Base-by-base conservation (phyloP, 129 eudicot species). In the Artemisia annua region DNA sequence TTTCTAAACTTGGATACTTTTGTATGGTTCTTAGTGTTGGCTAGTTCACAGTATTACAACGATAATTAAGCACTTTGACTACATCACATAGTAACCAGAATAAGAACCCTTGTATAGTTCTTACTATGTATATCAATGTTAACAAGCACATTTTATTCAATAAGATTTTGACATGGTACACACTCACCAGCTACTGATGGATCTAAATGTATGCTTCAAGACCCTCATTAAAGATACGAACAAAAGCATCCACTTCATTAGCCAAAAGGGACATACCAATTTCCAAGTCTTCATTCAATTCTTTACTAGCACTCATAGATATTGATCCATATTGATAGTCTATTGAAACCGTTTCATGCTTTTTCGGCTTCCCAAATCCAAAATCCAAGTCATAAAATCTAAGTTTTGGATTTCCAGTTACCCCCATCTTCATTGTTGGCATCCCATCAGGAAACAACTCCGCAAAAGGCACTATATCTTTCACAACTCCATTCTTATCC, bases 201-300 rank as follows among this genome's bases (percentile, higher is more conserved):
- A 50, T 49, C 55, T 50, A 13, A 50, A 50, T 50, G 57, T 52
- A 52, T 16, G n/a, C 57, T 52, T 52, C 17, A 13, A 52, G 57
- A 52, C 57, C 57, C n/a, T 15, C 57, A 52, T 52, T 52, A 52
- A 52, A 52, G 57, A 52, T 52, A 52, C 57, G 57, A 52, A 52
- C 17, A 52, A 52, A 52, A 52, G 57, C 57, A 52, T 52, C 14
- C 57, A 52, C 17, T 16, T 52, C 17, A 52, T 15, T 52, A 52
- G 19, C 57, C 57, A 16, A 52, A 52, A 52, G 57, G 57, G 17
- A 52, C 57, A 52, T 52, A 16, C 57, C 57, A 52, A 52, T 52
- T 16, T 52, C 57, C 57, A 52, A 1, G 2, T 52, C 18, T 52
- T 52, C 57, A 16, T 52, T 52, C 18, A 9, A 52, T 52, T 52